Evolutionary conservation across 768 basidiomycete genomes (phyloP).

Genomic region (Pisolithus orientalis): DNA sequence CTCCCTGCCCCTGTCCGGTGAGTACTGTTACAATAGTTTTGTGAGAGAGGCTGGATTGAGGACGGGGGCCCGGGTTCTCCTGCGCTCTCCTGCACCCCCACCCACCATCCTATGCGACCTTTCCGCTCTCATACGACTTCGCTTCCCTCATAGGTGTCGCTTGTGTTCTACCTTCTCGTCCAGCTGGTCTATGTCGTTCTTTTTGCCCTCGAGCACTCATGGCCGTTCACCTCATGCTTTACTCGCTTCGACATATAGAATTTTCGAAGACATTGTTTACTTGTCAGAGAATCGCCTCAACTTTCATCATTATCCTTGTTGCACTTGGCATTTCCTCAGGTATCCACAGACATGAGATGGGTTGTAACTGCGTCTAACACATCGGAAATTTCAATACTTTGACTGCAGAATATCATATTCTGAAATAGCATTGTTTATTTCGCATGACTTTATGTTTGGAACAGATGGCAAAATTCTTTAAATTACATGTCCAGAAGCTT

Average conservation of each 20-base stretch:
- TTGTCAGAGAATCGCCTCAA: slow-evolving; percentile 28
- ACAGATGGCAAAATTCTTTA: too few relatives aligned
- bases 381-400: too few relatives aligned
- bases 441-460: too few relatives aligned
- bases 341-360: slow-evolving; percentile 22
- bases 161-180: slow-evolving; percentile 30
- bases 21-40: too few relatives aligned
- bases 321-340: slow-evolving; percentile 26
- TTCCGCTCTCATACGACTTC: slow-evolving; percentile 23
- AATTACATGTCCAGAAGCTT: too few relatives aligned
- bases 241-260: not conserved
- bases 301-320: slow-evolving; percentile 31
- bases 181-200: slow-evolving; percentile 36
- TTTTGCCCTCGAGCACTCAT: slow-evolving; percentile 26
- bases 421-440: too few relatives aligned
- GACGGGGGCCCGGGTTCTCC: too few relatives aligned
- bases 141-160: slow-evolving; percentile 32
- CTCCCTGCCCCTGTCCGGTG: too few relatives aligned
- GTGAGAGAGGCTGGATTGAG: too few relatives aligned
- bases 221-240: slow-evolving; percentile 22
- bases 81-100: too few relatives aligned
- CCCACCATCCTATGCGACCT: slow-evolving; percentile 1
- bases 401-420: too few relatives aligned
- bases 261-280: not conserved
- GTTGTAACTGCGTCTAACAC: not conserved